Evolutionary conservation across 495 filamentous ascomycete species (phyloP).

Genomic region (Tetracladium marchalianum): DNA sequence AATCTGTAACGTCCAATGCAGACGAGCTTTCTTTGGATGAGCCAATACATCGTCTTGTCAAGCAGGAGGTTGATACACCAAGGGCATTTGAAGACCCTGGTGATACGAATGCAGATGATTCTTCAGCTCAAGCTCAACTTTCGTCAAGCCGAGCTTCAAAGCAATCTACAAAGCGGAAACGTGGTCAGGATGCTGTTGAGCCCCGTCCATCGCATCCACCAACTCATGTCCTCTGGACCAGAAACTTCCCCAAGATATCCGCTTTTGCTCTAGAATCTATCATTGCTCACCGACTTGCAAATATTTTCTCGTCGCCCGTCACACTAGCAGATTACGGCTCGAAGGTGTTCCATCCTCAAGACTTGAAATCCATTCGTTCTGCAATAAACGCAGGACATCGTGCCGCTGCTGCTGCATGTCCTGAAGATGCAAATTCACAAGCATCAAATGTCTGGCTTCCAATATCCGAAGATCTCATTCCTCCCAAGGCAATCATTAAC

Average conservation of each 20-base stretch:
- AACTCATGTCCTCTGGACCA: conserved; percentile 56
- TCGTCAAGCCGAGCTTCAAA: not conserved
- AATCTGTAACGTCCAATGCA: conserved; percentile 45
- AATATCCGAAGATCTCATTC: conserved; percentile 62
- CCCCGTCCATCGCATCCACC: conserved; percentile 34
- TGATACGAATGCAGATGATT: conserved; percentile 40
- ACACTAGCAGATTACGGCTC: conserved; percentile 78
- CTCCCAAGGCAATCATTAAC: conserved; percentile 88
- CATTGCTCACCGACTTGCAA: conserved; percentile 73
- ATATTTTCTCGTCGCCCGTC: conserved; percentile 75
- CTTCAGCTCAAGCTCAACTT: conserved; percentile 1
- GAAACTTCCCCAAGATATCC: conserved; percentile 69
- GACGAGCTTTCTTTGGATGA: conserved; percentile 43
- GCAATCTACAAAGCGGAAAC: conserved; percentile 9
- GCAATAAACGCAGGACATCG: conserved; percentile 70
- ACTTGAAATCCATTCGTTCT: conserved; percentile 75
- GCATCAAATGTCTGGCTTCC: conserved; percentile 51
- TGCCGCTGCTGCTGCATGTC: conserved; percentile 52
- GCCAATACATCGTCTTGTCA: conserved; percentile 39
- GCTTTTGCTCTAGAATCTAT: conserved; percentile 79
- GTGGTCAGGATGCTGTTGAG: not conserved
- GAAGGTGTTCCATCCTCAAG: conserved; percentile 77
- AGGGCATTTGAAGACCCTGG: conserved; percentile 37
- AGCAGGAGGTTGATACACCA: conserved; percentile 59
- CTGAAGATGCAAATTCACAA: conserved; percentile 30